These are phyloP conservation scores for Fabrea salina DNA, from an alignment of 169 alveolate species.

Conservation along the genomic window DNA sequence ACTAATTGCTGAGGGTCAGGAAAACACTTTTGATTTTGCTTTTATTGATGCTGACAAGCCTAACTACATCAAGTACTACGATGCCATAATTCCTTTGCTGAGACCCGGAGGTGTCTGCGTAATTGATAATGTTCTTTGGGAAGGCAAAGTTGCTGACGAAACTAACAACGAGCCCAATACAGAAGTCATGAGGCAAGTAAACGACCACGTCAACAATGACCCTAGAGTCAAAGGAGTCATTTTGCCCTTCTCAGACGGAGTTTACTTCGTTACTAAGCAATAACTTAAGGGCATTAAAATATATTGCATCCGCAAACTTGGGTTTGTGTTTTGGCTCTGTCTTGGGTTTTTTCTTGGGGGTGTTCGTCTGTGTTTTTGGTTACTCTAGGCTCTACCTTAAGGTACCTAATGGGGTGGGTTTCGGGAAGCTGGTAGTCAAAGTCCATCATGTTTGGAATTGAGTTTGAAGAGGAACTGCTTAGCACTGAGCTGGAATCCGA, in stretches of 20 bases:
- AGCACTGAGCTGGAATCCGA: too few relatives aligned
- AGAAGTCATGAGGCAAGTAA: conserved; percentile 1
- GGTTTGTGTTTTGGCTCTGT: too few relatives aligned
- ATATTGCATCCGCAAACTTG: too few relatives aligned
- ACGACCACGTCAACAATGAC: neutral
- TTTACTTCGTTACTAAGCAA: neutral
- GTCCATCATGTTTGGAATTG: too few relatives aligned
- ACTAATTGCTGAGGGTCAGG: conserved; percentile 27
- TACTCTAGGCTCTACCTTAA: too few relatives aligned
- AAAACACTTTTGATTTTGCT: conserved; percentile 51
- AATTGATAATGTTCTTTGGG: conserved; percentile 55
- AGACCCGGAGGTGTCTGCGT: conserved; percentile 49
- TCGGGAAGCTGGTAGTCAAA: too few relatives aligned
- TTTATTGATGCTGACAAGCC: conserved; percentile 59
- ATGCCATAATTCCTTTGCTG: conserved; percentile 27
- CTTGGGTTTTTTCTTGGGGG: too few relatives aligned
- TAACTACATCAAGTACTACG: conserved; percentile 45
- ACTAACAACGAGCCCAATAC: neutral
- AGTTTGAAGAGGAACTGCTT: too few relatives aligned
- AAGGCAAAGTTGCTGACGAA: conserved; percentile 35
- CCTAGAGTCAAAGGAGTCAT: neutral
- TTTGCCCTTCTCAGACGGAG: conserved; percentile 20
- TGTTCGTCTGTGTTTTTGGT: too few relatives aligned
- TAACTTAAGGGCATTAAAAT: neutral
- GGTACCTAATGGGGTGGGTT: too few relatives aligned